Conservation (phyloP, 805 yeast species). For the Metschnikowia koreensis region DNA sequence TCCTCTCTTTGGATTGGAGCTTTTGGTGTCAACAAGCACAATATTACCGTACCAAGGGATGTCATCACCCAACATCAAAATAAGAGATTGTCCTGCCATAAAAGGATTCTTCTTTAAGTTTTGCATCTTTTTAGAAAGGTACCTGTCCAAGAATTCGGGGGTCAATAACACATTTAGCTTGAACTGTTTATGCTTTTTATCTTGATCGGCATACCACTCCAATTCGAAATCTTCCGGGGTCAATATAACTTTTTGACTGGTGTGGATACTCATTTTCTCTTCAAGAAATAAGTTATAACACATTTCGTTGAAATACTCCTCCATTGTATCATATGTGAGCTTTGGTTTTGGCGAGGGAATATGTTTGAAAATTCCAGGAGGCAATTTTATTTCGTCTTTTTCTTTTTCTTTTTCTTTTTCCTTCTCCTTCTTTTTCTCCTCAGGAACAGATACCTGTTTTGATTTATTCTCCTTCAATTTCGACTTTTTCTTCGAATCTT, state of each 20-base stretch:
- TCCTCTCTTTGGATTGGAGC: constrained; percentile 8
- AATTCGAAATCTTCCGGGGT: constrained; percentile 44
- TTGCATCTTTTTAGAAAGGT: constrained; percentile 49
- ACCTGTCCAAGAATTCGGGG: constrained; percentile 48
- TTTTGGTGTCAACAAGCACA: constrained; percentile 36
- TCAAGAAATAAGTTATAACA: constrained; percentile 63
- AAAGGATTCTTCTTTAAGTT: constrained; percentile 60
- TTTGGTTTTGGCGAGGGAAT: constrained; percentile 40
- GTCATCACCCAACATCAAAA: constrained; percentile 49
- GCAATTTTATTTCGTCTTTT: constrained; percentile 11
- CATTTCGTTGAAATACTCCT: constrained; percentile 55
- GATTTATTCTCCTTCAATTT: background rate
- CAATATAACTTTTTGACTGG: constrained; percentile 38
- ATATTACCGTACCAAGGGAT: constrained; percentile 61
- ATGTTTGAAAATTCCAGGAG: constrained; percentile 30
- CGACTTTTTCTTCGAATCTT: background rate
- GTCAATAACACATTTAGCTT: constrained; percentile 43
- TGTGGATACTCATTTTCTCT: constrained; percentile 43
- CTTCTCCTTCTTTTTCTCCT: background rate
- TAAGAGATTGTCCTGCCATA: constrained; percentile 54
- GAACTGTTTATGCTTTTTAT: constrained; percentile 39
- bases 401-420: background rate
- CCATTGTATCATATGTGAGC: constrained; percentile 47
- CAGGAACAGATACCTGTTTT: background rate
- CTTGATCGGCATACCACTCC: constrained; percentile 51